A percentile compares a stretch with the other conserved stretches of the same genome.
phyloP scores from a whole-genome alignment of 495 filamentous ascomycete genomes.

The Gamarada debralockiae region DNA sequence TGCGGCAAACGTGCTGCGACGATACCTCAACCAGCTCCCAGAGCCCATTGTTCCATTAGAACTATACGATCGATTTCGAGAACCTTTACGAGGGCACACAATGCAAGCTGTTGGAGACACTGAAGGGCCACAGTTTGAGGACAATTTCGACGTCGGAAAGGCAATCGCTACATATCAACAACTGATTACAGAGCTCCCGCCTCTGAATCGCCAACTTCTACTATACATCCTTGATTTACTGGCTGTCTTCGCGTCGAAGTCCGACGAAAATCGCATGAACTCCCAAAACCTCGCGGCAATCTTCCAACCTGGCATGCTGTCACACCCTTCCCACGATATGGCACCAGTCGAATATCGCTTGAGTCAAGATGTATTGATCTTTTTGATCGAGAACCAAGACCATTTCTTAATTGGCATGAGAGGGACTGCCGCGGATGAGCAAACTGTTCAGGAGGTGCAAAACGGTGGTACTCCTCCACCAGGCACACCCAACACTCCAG shows the following conservation, averaged over 20 bases:
- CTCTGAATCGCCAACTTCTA: constrained; percentile 90
- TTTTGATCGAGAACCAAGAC: constrained; percentile 94
- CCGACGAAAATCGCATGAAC: constrained; percentile 94
- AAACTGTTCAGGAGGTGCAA: constrained; percentile 81
- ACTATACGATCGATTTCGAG: constrained; percentile 86
- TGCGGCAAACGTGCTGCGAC: constrained; percentile 92
- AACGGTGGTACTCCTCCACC: constrained; percentile 58
- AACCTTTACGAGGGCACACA: constrained; percentile 76
- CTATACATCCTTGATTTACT: constrained; percentile 97
- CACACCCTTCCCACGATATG: constrained; percentile 94
- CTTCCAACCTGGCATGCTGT: constrained; percentile 94
- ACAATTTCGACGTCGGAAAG: constrained; percentile 65
- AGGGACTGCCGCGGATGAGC: constrained; percentile 83
- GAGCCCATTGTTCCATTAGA: constrained; percentile 96
- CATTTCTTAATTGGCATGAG: constrained; percentile 92
- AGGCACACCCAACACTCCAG: constrained; percentile 37
- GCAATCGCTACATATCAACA: constrained; percentile 83
- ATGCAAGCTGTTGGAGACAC: constrained; percentile 62
- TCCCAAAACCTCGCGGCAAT: constrained; percentile 94
- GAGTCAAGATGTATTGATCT: constrained; percentile 96
- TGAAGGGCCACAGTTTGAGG: constrained; percentile 47
- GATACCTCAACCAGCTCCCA: constrained; percentile 91
- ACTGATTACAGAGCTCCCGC: constrained; percentile 87
- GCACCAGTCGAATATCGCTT: constrained; percentile 86
- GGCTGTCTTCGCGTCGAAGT: constrained; percentile 96